phyloP scores from a whole-genome alignment of 768 basidiomycete species.

The Suillus ampliporus region DNA sequence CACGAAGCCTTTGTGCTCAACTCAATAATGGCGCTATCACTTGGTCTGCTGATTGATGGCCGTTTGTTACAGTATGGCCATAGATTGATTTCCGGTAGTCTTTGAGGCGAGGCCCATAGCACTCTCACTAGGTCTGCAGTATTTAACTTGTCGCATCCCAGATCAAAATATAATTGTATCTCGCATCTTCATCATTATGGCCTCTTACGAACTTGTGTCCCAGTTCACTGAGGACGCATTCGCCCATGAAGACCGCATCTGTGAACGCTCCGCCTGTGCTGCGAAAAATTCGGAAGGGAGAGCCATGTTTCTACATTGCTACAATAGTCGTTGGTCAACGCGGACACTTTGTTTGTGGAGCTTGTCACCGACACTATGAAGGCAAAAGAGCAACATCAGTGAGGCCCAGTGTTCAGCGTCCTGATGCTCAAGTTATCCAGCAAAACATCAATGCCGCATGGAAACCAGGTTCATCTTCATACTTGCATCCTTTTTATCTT shows the following conservation, averaged over 20 bases:
- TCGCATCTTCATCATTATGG: too few relatives aligned
- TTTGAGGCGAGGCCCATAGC: too few relatives aligned
- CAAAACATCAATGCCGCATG: background rate
- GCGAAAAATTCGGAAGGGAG: constrained; percentile 10
- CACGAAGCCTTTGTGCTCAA: too few relatives aligned
- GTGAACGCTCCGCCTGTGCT: constrained; percentile 3
- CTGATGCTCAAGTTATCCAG: background rate
- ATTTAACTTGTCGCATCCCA: too few relatives aligned
- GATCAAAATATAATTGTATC: too few relatives aligned
- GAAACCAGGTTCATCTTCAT: background rate
- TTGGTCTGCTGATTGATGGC: too few relatives aligned
- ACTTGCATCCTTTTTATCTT: background rate
- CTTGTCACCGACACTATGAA: constrained; percentile 9
- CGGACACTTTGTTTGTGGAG: constrained; percentile 2
- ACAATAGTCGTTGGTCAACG: background rate
- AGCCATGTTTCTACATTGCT: constrained; percentile 9
- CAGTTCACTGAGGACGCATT: constrained; percentile 16
- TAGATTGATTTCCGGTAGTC: too few relatives aligned
- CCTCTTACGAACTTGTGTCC: constrained; percentile 7
- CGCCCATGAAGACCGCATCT: constrained; percentile 9
- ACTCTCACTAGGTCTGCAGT: too few relatives aligned
- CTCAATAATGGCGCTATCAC: too few relatives aligned
- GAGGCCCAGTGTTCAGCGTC: background rate
- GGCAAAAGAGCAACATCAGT: background rate
- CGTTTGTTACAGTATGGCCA: too few relatives aligned